Base-by-base conservation (phyloP, 331 rosid genomes). In the Malus hybrid region DNA sequence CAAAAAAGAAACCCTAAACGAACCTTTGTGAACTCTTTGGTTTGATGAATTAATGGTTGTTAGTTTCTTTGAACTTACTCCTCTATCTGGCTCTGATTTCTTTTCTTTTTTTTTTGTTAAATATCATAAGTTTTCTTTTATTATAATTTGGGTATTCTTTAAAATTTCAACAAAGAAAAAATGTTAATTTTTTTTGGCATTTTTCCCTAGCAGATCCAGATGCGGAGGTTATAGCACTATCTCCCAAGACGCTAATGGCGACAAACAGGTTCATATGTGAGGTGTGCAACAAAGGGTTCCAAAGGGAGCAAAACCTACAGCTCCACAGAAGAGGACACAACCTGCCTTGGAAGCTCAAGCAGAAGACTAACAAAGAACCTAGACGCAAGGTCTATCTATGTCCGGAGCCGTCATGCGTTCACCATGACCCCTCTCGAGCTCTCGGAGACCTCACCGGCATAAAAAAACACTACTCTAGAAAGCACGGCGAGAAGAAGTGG, bases 401-500 rank as follows among this genome's bases (percentile, higher is more conserved):
- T 67, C 96, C 96, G 0, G 96, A 91, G 67, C 96, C 96, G 20
- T 88, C 92, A 0, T 91, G 96, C 34, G 93, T 91, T 36, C 96
- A 91, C 82, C 96, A 91, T 22, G 93, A 91, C 71, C 93, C 93
- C 32, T 91, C 96, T 1, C 77, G 96, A 31, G 96, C 96, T 32
- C 83, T 90, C 19, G 96, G 96, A 2, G 96, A 90, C 73, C 93
- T 90, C 69, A 90, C 97, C 10, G 97, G 97, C 10, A 91, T 91
- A 28, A 91, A 91, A 75, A 91, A 91, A 46, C 96, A 91, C 76
- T 91, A 79, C 68, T 91, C 86, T 6, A 83, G 96, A 70, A 91
- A 91, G 69, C 97, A 91, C 20, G 97, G 97, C 18, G 97, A 91
- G 87, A 91, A 91, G 87, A 91, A 91, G 44, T 91, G 96, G 96